Evolutionary conservation across 495 filamentous ascomycete species (phyloP).

Genomic region (Saxispiralis lemnorum): DNA sequence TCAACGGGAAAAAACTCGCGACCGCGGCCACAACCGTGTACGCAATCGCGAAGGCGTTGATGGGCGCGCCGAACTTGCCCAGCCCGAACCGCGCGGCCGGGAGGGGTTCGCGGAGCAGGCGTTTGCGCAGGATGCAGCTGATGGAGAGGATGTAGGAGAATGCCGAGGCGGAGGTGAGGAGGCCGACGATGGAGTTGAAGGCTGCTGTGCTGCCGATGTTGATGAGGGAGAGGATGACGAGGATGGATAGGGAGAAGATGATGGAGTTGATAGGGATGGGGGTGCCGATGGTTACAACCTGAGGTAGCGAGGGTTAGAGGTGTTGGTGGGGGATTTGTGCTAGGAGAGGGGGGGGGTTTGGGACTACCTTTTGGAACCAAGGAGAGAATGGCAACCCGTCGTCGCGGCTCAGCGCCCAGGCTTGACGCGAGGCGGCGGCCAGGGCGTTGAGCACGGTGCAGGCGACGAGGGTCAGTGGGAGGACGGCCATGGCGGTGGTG

Average conservation of each 20-base stretch:
- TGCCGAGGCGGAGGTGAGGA: conserved; percentile 11
- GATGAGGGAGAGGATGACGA: conserved; percentile 25
- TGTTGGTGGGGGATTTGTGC: neutral
- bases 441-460: conserved; percentile 21
- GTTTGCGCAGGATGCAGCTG: conserved; percentile 3
- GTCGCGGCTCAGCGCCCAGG: conserved; percentile 38
- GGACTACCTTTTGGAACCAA: conserved; percentile 1
- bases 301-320: too few relatives aligned
- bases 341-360: neutral
- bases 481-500: conserved; percentile 22
- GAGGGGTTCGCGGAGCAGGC: neutral
- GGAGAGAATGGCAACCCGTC: conserved; percentile 29
- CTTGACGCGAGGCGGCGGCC: conserved; percentile 27
- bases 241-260: conserved; percentile 22
- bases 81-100: conserved; percentile 1
- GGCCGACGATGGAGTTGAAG: conserved; percentile 32
- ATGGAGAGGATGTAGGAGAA: conserved; percentile 12
- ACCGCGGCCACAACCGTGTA: neutral
- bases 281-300: neutral
- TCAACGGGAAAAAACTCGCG: neutral
- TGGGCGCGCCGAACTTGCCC: neutral
- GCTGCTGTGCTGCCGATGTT: conserved; percentile 32
- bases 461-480: conserved; percentile 20
- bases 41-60: conserved; percentile 10
- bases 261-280: conserved; percentile 14